phyloP scores from a whole-genome alignment of 2,329 filamentous ascomycete species.

The Botrytis deweyae region DNA sequence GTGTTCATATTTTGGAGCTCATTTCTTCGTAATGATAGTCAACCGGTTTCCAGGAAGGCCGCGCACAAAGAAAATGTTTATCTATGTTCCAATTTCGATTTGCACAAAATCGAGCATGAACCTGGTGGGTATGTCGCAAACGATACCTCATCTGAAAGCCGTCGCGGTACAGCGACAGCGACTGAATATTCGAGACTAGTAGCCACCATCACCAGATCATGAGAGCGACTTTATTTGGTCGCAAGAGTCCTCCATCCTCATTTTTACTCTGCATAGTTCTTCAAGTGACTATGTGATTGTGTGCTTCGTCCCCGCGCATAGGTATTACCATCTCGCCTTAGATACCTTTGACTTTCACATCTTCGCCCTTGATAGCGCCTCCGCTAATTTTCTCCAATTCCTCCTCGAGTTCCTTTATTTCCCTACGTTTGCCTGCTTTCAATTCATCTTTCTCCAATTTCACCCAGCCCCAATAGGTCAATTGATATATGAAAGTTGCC shows the following conservation, averaged over 20 bases:
- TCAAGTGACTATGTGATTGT: neutral
- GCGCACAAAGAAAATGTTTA: neutral
- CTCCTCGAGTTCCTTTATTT: conserved; percentile 20
- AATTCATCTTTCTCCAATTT: conserved; percentile 73
- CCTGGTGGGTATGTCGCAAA: neutral
- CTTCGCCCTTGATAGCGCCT: conserved; percentile 18
- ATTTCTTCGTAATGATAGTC: neutral
- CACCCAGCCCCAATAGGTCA: conserved; percentile 72
- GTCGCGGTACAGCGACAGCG: neutral
- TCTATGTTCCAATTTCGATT: neutral
- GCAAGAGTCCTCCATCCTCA: neutral
- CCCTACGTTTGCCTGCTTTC: conserved; percentile 50
- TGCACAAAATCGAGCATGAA: neutral
- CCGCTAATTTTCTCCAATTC: conserved; percentile 15
- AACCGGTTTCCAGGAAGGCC: too few relatives aligned
- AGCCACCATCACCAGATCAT: neutral
- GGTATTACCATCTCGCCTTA: neutral
- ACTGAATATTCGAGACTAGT: neutral
- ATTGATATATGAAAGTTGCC: conserved; percentile 75
- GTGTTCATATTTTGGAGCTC: neutral
- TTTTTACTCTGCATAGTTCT: neutral
- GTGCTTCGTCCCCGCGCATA: neutral
- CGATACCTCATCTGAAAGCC: neutral
- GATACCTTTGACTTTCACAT: conserved; percentile 17
- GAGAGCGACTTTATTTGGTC: neutral